Evolutionary conservation across 225 moss, liverwort and hornwort species (phyloP), one percentile per base, ranked within the genome.

Genomic region (Antitrichia curtipendula): DNA sequence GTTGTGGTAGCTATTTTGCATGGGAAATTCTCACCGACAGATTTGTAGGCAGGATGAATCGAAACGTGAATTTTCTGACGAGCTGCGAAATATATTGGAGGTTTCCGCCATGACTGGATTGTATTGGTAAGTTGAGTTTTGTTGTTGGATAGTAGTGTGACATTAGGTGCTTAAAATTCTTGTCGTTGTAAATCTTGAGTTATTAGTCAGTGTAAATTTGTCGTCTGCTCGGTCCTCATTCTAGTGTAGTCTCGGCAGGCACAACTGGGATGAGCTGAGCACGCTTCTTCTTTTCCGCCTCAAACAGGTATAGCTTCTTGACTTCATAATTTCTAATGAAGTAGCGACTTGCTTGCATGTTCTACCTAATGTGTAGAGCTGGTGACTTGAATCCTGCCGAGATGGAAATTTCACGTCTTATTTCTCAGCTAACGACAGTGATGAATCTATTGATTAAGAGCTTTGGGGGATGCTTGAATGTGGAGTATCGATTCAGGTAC

Each of bases 401-500:
- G 45, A 9, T 32, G 61, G 43, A 50, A 36, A 49, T 24, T 36
- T 49, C 34, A n/a, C 36, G 22, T 34, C 36, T 4, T 32, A 16
- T 60, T 74, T 84, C 49, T 82, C 47, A 78, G 82, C 54, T 16
- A 60, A 43, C 32, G 59, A 50, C 40, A 57, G 40, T 57, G 40
- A 78, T 28, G 40, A 57, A 57, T 78, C 40, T 63, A 45, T 78
- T 47, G 27, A 84, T 89, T 87, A 84, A 81, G 84, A 70, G 41
- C 49, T 64, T 78, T 86, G 81, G 84, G 25, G 74, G 53, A 66
- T 79, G n/a, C 63, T 82, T 92, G 77, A 63, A 78, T 88, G 82
- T 90, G 85, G 85, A 61, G 47, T 89, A 75, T 87, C 82, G 59
- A 83, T 90, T 81, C 89, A 97, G 96, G 95, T 98, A 84, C 88